Percentiles rank a stretch among this genome's conserved stretches.
These are phyloP conservation scores for Allomyces javanicus DNA, from an alignment of 192 early-diverging fungal genomes.

Conservation along the genomic window DNA sequence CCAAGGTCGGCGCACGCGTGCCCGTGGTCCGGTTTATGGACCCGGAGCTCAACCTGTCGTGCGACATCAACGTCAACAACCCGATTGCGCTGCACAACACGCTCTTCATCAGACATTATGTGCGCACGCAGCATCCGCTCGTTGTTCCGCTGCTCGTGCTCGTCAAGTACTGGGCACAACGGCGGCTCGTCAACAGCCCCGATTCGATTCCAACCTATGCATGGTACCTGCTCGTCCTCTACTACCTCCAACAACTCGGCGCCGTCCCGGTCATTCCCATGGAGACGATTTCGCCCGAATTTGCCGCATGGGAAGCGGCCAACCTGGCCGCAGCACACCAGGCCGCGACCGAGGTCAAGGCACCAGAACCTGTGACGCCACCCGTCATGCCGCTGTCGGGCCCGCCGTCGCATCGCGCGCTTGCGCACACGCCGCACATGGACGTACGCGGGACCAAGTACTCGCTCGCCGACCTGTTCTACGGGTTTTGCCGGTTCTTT, in stretches of 20 bases:
- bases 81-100: slow-evolving; percentile 77
- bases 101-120: slow-evolving; percentile 72
- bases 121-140: slow-evolving; percentile 54
- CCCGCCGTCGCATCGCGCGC: background rate
- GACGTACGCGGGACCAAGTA: background rate
- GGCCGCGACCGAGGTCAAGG: slow-evolving; percentile 1
- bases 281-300: too few relatives aligned
- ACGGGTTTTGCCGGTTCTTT: slow-evolving; percentile 1
- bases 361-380: slow-evolving; percentile 1
- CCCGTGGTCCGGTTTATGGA: slow-evolving; percentile 87
- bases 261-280: too few relatives aligned
- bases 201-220: slow-evolving; percentile 63
- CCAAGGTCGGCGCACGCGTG: slow-evolving; percentile 54
- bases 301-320: slow-evolving; percentile 38
- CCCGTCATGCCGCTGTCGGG: background rate
- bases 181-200: slow-evolving; percentile 67
- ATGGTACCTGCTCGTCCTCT: slow-evolving; percentile 80
- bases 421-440: too few relatives aligned
- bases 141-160: slow-evolving; percentile 74
- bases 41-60: slow-evolving; percentile 64
- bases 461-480: too few relatives aligned
- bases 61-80: slow-evolving; percentile 91
- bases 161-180: slow-evolving; percentile 80
- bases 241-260: slow-evolving; percentile 65
- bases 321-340: slow-evolving; percentile 72